These are phyloP conservation scores for Venustampulla echinocandica DNA, from an alignment of 495 filamentous ascomycete genomes.

Conservation along the genomic window DNA sequence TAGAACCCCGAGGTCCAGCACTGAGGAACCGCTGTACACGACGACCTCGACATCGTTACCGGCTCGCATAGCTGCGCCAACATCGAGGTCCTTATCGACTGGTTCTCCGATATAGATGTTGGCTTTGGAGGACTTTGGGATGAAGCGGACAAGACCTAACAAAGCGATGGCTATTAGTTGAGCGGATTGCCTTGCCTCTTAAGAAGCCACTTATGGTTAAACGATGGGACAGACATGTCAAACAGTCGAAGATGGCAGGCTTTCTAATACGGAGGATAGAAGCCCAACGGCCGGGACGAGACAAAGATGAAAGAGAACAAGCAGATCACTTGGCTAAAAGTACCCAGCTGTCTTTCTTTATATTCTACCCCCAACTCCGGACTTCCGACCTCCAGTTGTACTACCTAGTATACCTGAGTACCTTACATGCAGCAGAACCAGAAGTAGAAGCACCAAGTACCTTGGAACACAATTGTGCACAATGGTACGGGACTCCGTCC, in stretches of 20 bases:
- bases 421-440: no score
- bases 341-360: no score
- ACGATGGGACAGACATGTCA: slow-evolving; percentile 15
- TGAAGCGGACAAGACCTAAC: slow-evolving; percentile 56
- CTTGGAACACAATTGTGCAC: no score
- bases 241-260: neutral
- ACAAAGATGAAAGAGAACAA: neutral
- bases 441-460: no score
- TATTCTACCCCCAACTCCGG: no score
- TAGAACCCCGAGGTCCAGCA: slow-evolving; percentile 40
- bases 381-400: no score
- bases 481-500: no score
- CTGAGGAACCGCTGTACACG: slow-evolving; percentile 46
- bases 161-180: neutral
- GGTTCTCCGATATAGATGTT: slow-evolving; percentile 53
- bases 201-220: slow-evolving; percentile 6
- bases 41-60: slow-evolving; percentile 46
- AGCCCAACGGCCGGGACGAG: no score
- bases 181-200: neutral
- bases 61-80: slow-evolving; percentile 45
- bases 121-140: slow-evolving; percentile 42
- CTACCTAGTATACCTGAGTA: no score
- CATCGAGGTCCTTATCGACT: slow-evolving; percentile 40
- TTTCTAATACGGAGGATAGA: no score
- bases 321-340: no score